Evolutionary conservation across 1,139 yeast genomes (phyloP).

Genomic region (Kodamaea sp.): DNA sequence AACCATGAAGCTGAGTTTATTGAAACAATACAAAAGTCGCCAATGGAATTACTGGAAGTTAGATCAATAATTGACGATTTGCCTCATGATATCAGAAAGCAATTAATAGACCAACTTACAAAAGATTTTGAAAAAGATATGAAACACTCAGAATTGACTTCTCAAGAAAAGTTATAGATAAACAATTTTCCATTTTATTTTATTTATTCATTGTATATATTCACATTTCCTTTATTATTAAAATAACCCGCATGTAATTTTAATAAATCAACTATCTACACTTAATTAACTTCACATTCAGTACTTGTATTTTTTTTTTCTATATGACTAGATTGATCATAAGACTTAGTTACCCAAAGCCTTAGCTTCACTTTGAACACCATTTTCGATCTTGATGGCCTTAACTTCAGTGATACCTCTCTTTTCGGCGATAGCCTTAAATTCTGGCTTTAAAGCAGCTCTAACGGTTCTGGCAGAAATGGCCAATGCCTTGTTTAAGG

Average conservation of each 20-base stretch:
- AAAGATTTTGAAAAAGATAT: constrained; percentile 22
- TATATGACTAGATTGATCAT: neutral
- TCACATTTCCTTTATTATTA: neutral
- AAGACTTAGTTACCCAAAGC: constrained; percentile 22
- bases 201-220: constrained; percentile 1
- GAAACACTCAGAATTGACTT: constrained; percentile 8
- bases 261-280: neutral
- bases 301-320: constrained; percentile 2
- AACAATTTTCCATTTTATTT: neutral
- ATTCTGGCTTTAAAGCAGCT: constrained; percentile 83
- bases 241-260: neutral
- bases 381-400: constrained; percentile 70
- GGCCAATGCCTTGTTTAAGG: constrained; percentile 86
- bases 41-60: constrained; percentile 27
- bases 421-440: constrained; percentile 69
- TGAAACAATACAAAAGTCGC: constrained; percentile 21
- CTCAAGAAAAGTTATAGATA: constrained; percentile 2
- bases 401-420: constrained; percentile 77
- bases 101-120: constrained; percentile 30
- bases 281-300: neutral
- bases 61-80: constrained; percentile 37
- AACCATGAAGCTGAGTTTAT: constrained; percentile 27
- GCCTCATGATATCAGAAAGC: constrained; percentile 31
- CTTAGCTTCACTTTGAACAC: constrained; percentile 45
- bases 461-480: constrained; percentile 90